phyloP scores from a whole-genome alignment of 805 yeast genomes.

The Suhomyces pyralidae region DNA sequence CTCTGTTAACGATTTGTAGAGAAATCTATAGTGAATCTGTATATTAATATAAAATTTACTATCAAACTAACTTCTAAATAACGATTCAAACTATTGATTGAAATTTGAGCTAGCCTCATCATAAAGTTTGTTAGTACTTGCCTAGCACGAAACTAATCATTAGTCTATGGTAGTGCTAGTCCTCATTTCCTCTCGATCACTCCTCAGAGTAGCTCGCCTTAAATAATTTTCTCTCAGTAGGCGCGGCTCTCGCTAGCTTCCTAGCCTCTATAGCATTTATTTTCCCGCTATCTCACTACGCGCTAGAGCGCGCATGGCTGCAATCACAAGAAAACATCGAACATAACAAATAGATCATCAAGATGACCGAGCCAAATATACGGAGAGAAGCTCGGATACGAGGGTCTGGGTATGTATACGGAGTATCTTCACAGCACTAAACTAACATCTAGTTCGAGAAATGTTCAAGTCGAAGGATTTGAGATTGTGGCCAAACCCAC shows the following conservation, averaged over 20 bases:
- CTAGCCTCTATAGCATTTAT: background rate
- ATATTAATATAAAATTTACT: slow-evolving; percentile 11
- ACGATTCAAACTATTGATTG: no score
- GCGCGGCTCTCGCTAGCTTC: background rate
- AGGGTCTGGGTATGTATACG: slow-evolving; percentile 41
- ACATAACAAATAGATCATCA: background rate
- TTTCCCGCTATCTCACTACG: background rate
- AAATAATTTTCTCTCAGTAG: background rate
- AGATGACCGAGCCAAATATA: slow-evolving; percentile 12
- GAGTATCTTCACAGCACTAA: background rate
- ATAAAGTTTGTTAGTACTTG: no score
- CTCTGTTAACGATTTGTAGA: background rate
- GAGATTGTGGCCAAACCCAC: slow-evolving; percentile 10
- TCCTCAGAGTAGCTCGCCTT: background rate
- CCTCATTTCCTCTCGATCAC: background rate
- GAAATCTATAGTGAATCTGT: slow-evolving; percentile 10
- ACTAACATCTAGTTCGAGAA: slow-evolving; percentile 19
- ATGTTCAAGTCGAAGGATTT: slow-evolving; percentile 15
- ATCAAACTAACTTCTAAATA: background rate
- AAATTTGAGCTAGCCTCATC: no score
- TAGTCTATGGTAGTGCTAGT: background rate
- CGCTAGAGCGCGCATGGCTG: background rate
- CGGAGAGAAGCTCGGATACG: slow-evolving; percentile 33
- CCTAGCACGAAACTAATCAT: background rate
- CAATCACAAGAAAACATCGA: background rate